phyloP scores from a whole-genome alignment of 2,329 filamentous ascomycete genomes.

The Neonectria ditissima region DNA sequence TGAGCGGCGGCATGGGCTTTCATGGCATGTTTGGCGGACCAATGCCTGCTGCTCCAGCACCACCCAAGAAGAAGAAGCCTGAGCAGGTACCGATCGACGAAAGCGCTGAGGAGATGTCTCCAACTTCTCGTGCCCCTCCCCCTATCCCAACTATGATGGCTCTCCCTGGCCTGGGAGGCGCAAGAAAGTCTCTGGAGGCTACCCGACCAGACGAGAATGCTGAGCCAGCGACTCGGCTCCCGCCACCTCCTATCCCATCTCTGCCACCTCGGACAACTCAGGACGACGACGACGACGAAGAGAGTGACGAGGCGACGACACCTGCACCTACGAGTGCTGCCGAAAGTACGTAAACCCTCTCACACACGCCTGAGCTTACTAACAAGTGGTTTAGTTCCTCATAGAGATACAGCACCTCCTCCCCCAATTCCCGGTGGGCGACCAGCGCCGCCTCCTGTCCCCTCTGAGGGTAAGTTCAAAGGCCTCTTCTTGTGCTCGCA shows the following conservation, averaged over 20 bases:
- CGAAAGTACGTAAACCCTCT: conserved; percentile 36
- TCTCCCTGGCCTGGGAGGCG: conserved; percentile 78
- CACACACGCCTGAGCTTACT: conserved; percentile 31
- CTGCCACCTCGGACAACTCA: conserved; percentile 33
- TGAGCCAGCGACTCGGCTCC: conserved; percentile 42
- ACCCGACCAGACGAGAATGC: conserved; percentile 54
- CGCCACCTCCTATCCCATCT: conserved; percentile 48
- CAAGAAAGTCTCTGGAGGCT: conserved; percentile 59
- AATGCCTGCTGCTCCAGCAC: conserved; percentile 67
- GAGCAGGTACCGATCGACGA: conserved; percentile 57
- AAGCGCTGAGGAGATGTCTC: conserved; percentile 58
- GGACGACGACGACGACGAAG: conserved; percentile 45
- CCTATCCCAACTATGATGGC: conserved; percentile 71
- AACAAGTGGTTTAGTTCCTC: conserved; percentile 47
- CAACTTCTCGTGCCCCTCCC: conserved; percentile 58
- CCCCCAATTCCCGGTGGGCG: conserved; percentile 64
- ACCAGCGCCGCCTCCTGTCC: conserved; percentile 69
- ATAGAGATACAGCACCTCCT: conserved; percentile 51
- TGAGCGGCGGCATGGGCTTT: conserved; percentile 98
- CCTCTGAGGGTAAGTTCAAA: conserved; percentile 68
- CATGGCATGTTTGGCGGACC: conserved; percentile 89
- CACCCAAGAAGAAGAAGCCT: conserved; percentile 64
- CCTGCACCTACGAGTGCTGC: conserved; percentile 47
- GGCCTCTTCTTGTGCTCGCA: not conserved
- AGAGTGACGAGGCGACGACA: conserved; percentile 51